Conservation (phyloP, 2,329 filamentous ascomycete species). For the Trichoderma arundinaceum region DNA sequence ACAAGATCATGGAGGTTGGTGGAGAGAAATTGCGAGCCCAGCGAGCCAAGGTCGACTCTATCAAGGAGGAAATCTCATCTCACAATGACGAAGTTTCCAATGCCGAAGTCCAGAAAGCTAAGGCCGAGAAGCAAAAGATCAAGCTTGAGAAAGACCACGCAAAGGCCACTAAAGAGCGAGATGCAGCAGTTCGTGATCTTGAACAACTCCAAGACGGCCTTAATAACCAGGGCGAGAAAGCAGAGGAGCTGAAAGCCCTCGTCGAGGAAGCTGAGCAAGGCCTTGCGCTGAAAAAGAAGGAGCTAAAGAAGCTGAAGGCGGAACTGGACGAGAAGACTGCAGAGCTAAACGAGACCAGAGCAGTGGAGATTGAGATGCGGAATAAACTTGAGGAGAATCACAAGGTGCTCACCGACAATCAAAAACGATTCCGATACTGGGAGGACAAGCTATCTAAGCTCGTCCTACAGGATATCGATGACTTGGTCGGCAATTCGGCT, state of each 20-base stretch:
- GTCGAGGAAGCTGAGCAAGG: constrained; percentile 84
- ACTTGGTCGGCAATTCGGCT: constrained; percentile 57
- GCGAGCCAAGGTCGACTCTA: constrained; percentile 84
- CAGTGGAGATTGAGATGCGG: constrained; percentile 94
- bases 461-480: constrained; percentile 77
- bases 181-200: constrained; percentile 72
- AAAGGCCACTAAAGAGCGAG: constrained; percentile 80
- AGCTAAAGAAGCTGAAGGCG: constrained; percentile 77
- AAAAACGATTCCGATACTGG: constrained; percentile 85
- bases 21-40: constrained; percentile 91
- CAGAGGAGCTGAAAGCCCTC: constrained; percentile 71
- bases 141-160: constrained; percentile 86
- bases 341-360: constrained; percentile 87
- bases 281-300: constrained; percentile 77
- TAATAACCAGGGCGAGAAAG: constrained; percentile 74
- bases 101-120: constrained; percentile 85
- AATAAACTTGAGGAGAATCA: constrained; percentile 98
- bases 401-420: constrained; percentile 84
- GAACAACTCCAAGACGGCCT: constrained; percentile 81
- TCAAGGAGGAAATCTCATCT: constrained; percentile 83
- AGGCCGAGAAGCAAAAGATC: constrained; percentile 87
- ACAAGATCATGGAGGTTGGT: constrained; percentile 98
- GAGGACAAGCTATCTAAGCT: constrained; percentile 88
- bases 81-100: constrained; percentile 82
- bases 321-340: constrained; percentile 85